Base-by-base conservation (phyloP, 2,329 filamentous ascomycete species). In the Acephala macrosclerotiorum region DNA sequence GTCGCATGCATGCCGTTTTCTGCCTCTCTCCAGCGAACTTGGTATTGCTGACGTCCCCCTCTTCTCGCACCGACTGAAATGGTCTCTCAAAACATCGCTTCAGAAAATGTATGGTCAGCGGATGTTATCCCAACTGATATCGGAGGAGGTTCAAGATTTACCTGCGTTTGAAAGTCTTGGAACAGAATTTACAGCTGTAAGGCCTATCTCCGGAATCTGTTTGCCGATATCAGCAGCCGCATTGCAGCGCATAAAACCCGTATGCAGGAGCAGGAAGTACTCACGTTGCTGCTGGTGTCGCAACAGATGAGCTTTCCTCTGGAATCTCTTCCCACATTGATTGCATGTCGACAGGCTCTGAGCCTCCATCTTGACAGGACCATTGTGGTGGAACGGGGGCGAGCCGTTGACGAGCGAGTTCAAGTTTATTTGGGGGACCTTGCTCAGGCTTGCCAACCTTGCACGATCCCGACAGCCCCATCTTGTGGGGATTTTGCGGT, bases 101-200 rank as follows among this genome's bases (percentile, higher is more conserved):
- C 42, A 22, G 16, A 16, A 2, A 36, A 1, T 26, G 3, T 25
- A 42, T 16, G 8, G 56, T 66, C 51, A 71, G 64, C 38, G 16
- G 29, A 18, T 7, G 9, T 56, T 7, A 33, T 14, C 38, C 29
- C 45, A 25, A 29, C 29, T 53, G 22, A 29, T 53, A 26, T 16
- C 49, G 25, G 25, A 51, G 20, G 36, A n/a, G n/a, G 20, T 20
- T 40, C n/a, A 18, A 16, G 22, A 68, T 67, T 40, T 69, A 71
- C 75, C 74, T 77, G 65, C 75, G 74, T 60, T 76, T 76, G 70
- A 77, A 77, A 8, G 73, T 75, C 63, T 77, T 77, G 62, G 71
- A 70, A 68, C 75, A 77, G 63, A 77, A 77, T 70, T 72, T 73
- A 68, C 75, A 77, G 57, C 71, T 73, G 65, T 74, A 75, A 33